Base-by-base conservation (phyloP, 306 rosid species). In the Cucurbita ficifolia region DNA sequence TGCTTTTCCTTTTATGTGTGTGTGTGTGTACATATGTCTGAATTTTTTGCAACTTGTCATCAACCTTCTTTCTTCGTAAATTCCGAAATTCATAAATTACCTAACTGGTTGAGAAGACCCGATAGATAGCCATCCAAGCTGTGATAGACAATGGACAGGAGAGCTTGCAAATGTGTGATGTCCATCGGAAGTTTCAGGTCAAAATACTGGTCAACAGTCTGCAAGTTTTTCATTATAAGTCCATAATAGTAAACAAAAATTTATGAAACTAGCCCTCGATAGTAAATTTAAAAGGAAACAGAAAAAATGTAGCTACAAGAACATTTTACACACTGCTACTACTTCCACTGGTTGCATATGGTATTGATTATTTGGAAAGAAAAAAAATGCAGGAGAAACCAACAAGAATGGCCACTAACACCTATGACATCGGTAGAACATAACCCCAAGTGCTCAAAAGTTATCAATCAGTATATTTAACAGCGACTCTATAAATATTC, bases 201-300 rank as follows among this genome's bases (percentile, higher is more conserved):
- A 77, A 86, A 86, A 71, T 83, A 82, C 76, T 86, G 87, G 79
- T 86, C 87, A 36, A 86, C 86, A 22, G 86, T 86, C 87, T 86
- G 86, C 89, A 78, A 51, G 77, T 50, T 33, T 56, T 62, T 38
- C 63, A 17, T 40, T 16, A 24, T 49, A 60, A 73, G 16, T 70
- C 64, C 73, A 67, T 43, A 21, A 45, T 48, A 19, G 43, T 51
- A 29, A 70, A 29, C 62, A 76, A 21, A 39, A 55, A 55, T 10
- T 18, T 29, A 38, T 55, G 9, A 39, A 45, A 69, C 46, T 36
- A 55, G 63, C 21, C 50, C 21, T 40, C 16, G 56, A 51, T 63
- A 46, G 51, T 45, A 68, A 40, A 21, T 68, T 45, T 29, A 68
- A 21, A 21, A 45, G 5, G 19, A 4, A 48, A 67, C 12, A 22